These are phyloP conservation scores for Monosporascus sp. DNA, from an alignment of 2,329 filamentous ascomycete species.

Conservation along the genomic window DNA sequence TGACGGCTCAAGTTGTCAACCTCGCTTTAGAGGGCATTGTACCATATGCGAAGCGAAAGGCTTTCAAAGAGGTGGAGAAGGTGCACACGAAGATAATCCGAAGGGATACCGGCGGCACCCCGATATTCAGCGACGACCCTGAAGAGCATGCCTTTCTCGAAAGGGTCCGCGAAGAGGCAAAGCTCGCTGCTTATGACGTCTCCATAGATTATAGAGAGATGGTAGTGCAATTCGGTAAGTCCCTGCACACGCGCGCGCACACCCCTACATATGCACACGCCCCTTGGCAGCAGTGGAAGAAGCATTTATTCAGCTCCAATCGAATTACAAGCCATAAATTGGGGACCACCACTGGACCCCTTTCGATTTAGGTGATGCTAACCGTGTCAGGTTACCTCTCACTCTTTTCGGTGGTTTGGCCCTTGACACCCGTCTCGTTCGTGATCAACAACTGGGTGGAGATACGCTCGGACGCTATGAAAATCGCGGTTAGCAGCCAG, in stretches of 20 bases:
- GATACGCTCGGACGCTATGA: slow-evolving; percentile 86
- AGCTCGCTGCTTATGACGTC: slow-evolving; percentile 82
- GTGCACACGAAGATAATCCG: slow-evolving; percentile 57
- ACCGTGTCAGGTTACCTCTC: slow-evolving; percentile 67
- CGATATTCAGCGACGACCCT: slow-evolving; percentile 54
- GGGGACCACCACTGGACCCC: too few relatives aligned
- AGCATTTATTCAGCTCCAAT: too few relatives aligned
- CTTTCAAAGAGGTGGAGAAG: slow-evolving; percentile 73
- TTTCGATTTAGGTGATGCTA: background rate
- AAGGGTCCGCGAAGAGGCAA: slow-evolving; percentile 76
- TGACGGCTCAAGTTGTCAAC: slow-evolving; percentile 88
- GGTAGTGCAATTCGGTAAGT: slow-evolving; percentile 69
- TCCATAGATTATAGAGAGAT: slow-evolving; percentile 89
- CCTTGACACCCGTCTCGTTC: slow-evolving; percentile 83
- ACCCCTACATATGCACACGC: background rate
- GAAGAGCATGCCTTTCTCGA: slow-evolving; percentile 78
- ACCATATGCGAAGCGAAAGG: slow-evolving; percentile 76
- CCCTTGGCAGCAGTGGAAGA: background rate
- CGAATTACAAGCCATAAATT: too few relatives aligned
- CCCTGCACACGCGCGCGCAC: slow-evolving; percentile 10
- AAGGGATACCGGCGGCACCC: slow-evolving; percentile 39
- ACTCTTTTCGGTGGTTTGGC: slow-evolving; percentile 92
- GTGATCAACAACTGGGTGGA: slow-evolving; percentile 96
- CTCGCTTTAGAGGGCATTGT: slow-evolving; percentile 80
- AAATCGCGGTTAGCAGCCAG: slow-evolving; percentile 85